phyloP scores from a whole-genome alignment of 352 stramenopile genomes.

The Aphanomyces euteiches region DNA sequence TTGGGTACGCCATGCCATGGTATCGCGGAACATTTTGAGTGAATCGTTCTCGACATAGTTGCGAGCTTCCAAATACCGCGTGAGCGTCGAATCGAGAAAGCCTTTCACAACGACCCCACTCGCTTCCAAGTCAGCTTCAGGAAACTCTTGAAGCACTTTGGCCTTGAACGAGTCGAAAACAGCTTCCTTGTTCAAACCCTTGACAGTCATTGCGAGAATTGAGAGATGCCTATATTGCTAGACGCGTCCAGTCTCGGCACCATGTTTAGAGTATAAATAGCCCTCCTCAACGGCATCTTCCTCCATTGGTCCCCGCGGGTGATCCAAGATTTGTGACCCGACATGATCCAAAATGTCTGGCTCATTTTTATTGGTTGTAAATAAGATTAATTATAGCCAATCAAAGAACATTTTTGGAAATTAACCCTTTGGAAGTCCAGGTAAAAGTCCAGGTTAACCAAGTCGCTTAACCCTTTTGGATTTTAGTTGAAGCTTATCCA shows the following conservation, averaged over 20 bases:
- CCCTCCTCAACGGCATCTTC: background rate
- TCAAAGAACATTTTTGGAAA: no score
- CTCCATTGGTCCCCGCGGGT: background rate
- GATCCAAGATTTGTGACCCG: background rate
- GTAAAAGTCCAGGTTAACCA: no score
- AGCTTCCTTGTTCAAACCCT: background rate
- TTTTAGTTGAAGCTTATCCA: no score
- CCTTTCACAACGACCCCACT: constrained; percentile 9
- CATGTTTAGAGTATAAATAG: background rate
- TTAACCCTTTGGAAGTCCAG: no score
- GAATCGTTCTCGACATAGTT: constrained; percentile 12
- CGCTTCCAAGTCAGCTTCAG: constrained; percentile 2
- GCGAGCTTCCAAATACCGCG: constrained; percentile 17
- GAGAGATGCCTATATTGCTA: background rate
- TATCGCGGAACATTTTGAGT: constrained; percentile 20
- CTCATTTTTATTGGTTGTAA: no score
- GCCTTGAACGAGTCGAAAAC: constrained; percentile 18
- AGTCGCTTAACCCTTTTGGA: no score
- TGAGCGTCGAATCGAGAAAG: constrained; percentile 17
- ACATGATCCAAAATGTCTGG: no score
- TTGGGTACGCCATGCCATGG: constrained; percentile 15
- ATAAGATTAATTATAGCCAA: no score
- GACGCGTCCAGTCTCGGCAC: background rate
- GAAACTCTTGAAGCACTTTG: background rate
- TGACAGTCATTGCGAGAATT: constrained; percentile 9